These are phyloP conservation scores for Coniosporium tulheliwenetii DNA, from an alignment of 2,329 filamentous ascomycete genomes.

Conservation along the genomic window DNA sequence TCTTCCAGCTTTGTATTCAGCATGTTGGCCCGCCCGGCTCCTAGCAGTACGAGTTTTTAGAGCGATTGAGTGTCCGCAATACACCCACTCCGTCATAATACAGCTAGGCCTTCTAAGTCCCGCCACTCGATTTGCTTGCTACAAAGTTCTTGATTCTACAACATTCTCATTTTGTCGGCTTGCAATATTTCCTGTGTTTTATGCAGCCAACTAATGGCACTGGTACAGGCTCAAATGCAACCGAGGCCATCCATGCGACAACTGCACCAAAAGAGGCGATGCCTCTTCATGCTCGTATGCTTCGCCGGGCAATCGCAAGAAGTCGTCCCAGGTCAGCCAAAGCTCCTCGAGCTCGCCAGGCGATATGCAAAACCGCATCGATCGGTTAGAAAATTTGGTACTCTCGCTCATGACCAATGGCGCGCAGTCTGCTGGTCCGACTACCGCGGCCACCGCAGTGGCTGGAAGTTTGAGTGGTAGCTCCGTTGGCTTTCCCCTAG, in stretches of 20 bases:
- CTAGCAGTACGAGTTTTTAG: no score
- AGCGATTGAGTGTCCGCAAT: no score
- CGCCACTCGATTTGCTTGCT: no score
- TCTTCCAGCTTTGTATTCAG: no score
- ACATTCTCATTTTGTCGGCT: not conserved
- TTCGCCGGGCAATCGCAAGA: slow-evolving; percentile 51
- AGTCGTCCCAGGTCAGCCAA: slow-evolving; percentile 37
- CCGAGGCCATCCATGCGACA: slow-evolving; percentile 77
- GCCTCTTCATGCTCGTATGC: slow-evolving; percentile 76
- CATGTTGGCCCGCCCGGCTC: no score
- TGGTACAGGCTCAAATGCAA: slow-evolving; percentile 68
- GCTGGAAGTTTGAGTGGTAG: slow-evolving; percentile 24
- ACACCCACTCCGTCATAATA: no score
- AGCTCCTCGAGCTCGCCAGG: slow-evolving; percentile 52
- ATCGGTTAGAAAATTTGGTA: slow-evolving; percentile 82
- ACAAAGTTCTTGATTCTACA: slow-evolving; percentile 13
- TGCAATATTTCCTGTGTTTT: slow-evolving; percentile 3
- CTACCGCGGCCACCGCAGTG: slow-evolving; percentile 44
- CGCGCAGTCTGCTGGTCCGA: slow-evolving; percentile 41
- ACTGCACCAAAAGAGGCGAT: slow-evolving; percentile 80
- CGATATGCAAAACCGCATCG: slow-evolving; percentile 98
- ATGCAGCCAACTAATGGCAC: slow-evolving; percentile 3
- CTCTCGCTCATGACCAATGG: slow-evolving; percentile 89
- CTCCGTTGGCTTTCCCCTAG: slow-evolving; percentile 22
- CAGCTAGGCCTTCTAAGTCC: no score